phyloP scores from a whole-genome alignment of 345 rosid species.

The Syzygium grande region DNA sequence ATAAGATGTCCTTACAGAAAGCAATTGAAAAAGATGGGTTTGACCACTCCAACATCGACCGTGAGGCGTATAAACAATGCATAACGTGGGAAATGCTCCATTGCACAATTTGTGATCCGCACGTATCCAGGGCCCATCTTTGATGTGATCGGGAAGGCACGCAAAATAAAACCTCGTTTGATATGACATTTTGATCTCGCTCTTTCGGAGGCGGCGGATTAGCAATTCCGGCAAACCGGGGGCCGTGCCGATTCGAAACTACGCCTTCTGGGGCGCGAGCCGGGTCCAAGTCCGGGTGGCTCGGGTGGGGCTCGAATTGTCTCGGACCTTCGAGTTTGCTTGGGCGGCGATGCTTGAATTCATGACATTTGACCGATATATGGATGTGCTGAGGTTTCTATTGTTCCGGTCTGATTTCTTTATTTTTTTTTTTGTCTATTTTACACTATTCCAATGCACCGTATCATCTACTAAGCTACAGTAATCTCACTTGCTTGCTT shows the following conservation, averaged over 20 bases:
- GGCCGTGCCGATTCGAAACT: rapidly evolving
- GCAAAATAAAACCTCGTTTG: not conserved
- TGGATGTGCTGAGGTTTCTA: not conserved
- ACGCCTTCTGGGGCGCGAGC: not conserved
- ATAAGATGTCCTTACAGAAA: not conserved
- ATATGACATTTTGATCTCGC: not conserved
- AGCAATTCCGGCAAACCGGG: not conserved
- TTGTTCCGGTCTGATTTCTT: rapidly evolving
- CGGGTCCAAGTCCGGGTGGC: not conserved
- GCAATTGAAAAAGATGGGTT: not conserved
- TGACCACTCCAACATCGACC: not conserved
- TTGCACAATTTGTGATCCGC: not conserved
- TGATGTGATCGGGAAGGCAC: not conserved
- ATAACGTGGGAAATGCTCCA: not conserved
- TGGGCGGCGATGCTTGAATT: not conserved
- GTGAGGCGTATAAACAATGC: not conserved
- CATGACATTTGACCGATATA: not conserved
- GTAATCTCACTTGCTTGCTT: not conserved
- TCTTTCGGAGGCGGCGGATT: rapidly evolving
- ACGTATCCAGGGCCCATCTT: not conserved
- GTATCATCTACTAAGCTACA: rapidly evolving
- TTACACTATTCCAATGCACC: not conserved
- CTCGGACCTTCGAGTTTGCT: not conserved
- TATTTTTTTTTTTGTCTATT: not conserved
- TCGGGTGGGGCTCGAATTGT: not conserved